These are phyloP conservation scores for Periconia macrospinosa DNA, from an alignment of 2,329 filamentous ascomycete genomes.

Conservation along the genomic window DNA sequence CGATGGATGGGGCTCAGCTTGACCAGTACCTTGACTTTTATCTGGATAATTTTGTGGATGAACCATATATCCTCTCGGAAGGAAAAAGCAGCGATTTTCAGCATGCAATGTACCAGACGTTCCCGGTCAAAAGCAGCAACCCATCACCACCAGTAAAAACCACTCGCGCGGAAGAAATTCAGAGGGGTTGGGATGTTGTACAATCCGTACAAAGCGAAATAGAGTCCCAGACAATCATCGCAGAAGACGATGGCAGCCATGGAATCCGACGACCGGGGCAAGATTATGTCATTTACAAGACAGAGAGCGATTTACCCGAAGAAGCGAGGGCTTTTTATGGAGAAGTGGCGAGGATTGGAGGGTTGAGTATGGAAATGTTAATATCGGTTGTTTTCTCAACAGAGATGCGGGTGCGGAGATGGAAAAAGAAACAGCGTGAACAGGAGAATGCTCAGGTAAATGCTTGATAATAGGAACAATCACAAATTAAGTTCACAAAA, in stretches of 20 bases:
- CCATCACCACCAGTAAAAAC: constrained; percentile 3
- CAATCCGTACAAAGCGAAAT: constrained; percentile 48
- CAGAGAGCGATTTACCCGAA: constrained; percentile 50
- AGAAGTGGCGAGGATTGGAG: constrained; percentile 53
- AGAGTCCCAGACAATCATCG: constrained; percentile 42
- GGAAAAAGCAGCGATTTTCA: constrained; percentile 45
- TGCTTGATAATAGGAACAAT: not conserved
- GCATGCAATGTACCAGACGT: constrained; percentile 45
- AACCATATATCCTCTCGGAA: constrained; percentile 41
- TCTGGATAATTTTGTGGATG: constrained; percentile 61
- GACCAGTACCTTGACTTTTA: constrained; percentile 83
- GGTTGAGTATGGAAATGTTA: constrained; percentile 54
- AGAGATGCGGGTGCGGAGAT: constrained; percentile 44
- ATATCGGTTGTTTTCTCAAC: constrained; percentile 53
- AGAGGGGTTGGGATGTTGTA: constrained; percentile 40
- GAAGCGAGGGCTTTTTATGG: constrained; percentile 54
- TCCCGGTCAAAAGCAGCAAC: constrained; percentile 33
- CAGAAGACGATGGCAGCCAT: constrained; percentile 33
- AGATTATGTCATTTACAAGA: constrained; percentile 54
- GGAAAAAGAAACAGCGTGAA: constrained; percentile 19
- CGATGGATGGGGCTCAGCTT: constrained; percentile 63
- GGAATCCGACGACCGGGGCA: constrained; percentile 49
- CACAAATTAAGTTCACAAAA: too few species aligned
- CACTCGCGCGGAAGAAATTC: constrained; percentile 29
- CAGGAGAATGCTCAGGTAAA: not conserved